Evolutionary conservation across 805 yeast species (phyloP), one percentile per base, ranked within the genome.

Genomic region (Schwanniomyces sp.): DNA sequence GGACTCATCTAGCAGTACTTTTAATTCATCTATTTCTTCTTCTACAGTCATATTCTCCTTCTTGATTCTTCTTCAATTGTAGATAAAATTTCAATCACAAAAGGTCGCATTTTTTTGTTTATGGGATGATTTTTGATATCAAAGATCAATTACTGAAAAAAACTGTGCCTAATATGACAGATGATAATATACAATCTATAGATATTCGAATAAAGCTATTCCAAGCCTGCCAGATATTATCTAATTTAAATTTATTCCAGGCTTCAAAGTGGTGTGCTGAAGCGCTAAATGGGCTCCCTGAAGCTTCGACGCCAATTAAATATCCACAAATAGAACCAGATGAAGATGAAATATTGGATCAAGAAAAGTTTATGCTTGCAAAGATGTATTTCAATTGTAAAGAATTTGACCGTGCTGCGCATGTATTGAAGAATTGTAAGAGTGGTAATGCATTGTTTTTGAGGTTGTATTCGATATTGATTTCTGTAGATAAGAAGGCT

Each of bases 231-330:
- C 55, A 55, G 17, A 69, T 72, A 4, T 69, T 89, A 16, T 63
- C 81, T 1, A 78, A 79, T 29, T 69, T 88, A 50, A 81, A 86
- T 49, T 71, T 90, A 10, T 75, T 76, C 57, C 83, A 82, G 44
- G 84, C 91, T 0, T 81, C 96, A 3, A 88, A 88, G 69, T 91
- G 96, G 96, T 75, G 72, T 47, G 84, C 89, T 2, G 96, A 90
- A 58, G 96, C 96, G 1, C 69, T 86, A 17, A 78, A 76, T 55
- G 95, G 92, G 0, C 66, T 87, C 40, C 45, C 63, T 50, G 32
- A 42, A 17, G n/a, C 52, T 6, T 45, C 45, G 8, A 21, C 43
- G 5, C 30, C 34, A 8, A 50, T 58, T 10, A 54, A 49, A 36
- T 50, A 40, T 41, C 51, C 52, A 7, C 11, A 45, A 4, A 46